Evolutionary conservation across 2,329 filamentous ascomycete genomes (phyloP), one percentile per base, ranked within the genome.

Genomic region (Lecanoromycetidae sp.): DNA sequence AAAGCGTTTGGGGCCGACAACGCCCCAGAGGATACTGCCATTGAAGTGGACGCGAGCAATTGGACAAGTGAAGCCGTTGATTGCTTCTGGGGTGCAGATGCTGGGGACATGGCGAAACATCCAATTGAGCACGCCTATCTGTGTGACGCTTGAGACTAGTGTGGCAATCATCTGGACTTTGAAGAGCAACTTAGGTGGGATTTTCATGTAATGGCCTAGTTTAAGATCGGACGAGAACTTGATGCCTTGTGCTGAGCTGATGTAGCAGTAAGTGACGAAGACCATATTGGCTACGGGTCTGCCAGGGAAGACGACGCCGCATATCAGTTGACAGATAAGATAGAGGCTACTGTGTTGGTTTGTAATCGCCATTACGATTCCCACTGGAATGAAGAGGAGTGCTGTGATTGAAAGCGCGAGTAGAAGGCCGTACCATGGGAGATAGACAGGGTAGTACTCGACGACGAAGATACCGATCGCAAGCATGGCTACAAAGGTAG

Each of bases 301-400:
- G 23, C 87, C 87, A 0, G 86, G 86, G 60, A 93, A 93, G 13
- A 87, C 71, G 42, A 76, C 79, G 45, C 87, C 87, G 53, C 84
- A 90, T 54, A 91, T 80, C 48, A 93, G 74, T 63, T 91, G 86
- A 61, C 85, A 90, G 57, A 91, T 84, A 29, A 91, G 74, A 61
- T 90, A 91, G 55, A 90, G 85, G 62, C 81, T 86, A 63, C 80
- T 86, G 63, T 91, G 84, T 60, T 90, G 85, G 61, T 91, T 93
- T 8, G 87, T 93, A 55, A 93, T 86, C 13, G 86, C 87, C 84
- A 91, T 93, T 57, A 94, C 84, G 60, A 93, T 91, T 51, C 87
- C 87, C 54, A 91, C 90, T 9, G 87, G 87, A 50, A 94, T 86
- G 67, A 93, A 93, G 51, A 93, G 82, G 46, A 90, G 64, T 17